Evolutionary conservation across 2,329 filamentous ascomycete genomes (phyloP).

Genomic region (Talaromyces marneffei): DNA sequence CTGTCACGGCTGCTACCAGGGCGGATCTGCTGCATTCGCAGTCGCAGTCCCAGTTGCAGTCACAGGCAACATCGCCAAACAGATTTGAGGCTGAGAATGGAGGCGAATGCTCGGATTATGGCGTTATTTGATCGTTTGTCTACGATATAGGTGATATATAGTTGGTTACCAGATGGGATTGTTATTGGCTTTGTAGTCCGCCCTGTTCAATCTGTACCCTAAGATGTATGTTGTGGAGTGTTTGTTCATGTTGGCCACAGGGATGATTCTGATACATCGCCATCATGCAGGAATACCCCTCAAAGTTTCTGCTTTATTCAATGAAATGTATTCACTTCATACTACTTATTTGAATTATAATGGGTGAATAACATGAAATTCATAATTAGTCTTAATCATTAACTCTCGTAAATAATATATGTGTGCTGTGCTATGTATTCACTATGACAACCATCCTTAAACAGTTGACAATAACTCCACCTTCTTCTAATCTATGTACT

Average conservation of each 20-base stretch:
- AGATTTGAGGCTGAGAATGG: constrained; percentile 2
- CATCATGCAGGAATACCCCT: not conserved
- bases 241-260: too few relatives aligned
- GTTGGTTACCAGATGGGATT: not conserved
- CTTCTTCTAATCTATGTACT: constrained; percentile 1
- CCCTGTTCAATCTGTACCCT: not conserved
- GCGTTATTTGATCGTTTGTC: not conserved
- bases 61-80: not conserved
- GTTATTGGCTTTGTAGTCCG: not conserved
- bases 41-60: not conserved
- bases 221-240: not conserved
- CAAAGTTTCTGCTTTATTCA: too few relatives aligned
- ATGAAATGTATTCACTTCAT: too few relatives aligned
- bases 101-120: not conserved
- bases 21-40: constrained; percentile 1
- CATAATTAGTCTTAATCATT: not conserved
- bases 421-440: not conserved
- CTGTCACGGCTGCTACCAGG: constrained; percentile 2
- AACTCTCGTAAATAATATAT: not conserved
- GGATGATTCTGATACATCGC: not conserved
- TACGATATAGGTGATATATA: too few relatives aligned
- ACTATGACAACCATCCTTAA: not conserved
- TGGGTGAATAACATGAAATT: too few relatives aligned
- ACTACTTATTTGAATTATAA: not conserved
- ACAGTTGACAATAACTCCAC: not conserved